Percentiles rank a stretch among this genome's conserved stretches.
Conservation (phyloP, 495 filamentous ascomycete genomes). For the Penicillium coffeae region DNA sequence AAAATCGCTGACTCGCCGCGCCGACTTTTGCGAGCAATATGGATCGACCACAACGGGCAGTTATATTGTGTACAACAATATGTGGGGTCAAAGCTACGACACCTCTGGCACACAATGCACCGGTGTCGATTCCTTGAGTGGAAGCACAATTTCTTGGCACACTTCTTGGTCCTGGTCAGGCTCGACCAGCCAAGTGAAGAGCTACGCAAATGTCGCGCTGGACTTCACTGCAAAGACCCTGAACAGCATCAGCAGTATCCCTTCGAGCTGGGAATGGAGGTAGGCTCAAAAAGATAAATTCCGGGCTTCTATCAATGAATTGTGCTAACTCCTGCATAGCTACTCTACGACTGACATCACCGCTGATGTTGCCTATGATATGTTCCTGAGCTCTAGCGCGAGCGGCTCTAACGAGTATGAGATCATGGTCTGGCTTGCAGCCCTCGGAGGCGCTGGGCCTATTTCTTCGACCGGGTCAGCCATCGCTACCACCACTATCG, state of each 20-base stretch:
- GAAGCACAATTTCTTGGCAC: constrained; percentile 50
- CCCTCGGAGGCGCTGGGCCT: constrained; percentile 58
- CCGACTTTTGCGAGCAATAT: constrained; percentile 50
- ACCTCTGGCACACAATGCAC: constrained; percentile 56
- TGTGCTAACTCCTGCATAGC: constrained; percentile 24
- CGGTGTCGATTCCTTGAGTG: constrained; percentile 43
- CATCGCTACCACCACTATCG: constrained; percentile 51
- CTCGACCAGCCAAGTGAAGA: constrained; percentile 52
- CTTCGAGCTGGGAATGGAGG: constrained; percentile 52
- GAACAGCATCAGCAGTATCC: constrained; percentile 48
- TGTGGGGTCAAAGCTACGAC: constrained; percentile 45
- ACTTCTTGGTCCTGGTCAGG: constrained; percentile 57
- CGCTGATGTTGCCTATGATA: constrained; percentile 64
- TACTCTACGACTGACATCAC: constrained; percentile 53
- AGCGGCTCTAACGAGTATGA: constrained; percentile 53
- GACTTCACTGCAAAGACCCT: constrained; percentile 43
- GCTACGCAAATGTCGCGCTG: constrained; percentile 53
- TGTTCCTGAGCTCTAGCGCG: constrained; percentile 53
- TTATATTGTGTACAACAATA: constrained; percentile 54
- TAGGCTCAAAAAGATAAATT: constrained; percentile 17
- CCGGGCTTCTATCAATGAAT: background rate
- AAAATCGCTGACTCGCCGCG: constrained; percentile 36
- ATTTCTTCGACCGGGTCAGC: constrained; percentile 56
- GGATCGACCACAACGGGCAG: constrained; percentile 37
- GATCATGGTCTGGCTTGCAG: constrained; percentile 69